Evolutionary conservation across 2,329 filamentous ascomycete species (phyloP).

Genomic region (Beauveria pseudobassiana): DNA sequence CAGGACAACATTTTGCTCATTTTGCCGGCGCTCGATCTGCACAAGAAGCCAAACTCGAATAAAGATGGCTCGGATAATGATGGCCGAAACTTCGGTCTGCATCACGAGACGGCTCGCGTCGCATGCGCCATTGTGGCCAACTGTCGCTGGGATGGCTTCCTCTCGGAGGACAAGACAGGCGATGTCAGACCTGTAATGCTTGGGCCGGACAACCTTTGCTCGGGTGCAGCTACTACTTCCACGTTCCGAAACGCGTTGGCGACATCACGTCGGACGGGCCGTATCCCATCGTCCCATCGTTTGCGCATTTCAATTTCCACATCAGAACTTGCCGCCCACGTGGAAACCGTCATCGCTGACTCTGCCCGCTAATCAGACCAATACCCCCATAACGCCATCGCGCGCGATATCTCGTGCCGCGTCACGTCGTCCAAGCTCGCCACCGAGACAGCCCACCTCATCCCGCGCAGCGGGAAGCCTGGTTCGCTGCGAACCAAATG

Average conservation of each 20-base stretch:
- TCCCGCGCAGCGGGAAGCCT: background rate
- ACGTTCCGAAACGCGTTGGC: background rate
- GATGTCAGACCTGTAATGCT: too few relatives aligned
- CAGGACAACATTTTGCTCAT: background rate
- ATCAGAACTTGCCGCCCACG: background rate
- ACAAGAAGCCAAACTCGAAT: background rate
- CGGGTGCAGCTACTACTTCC: background rate
- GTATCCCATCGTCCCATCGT: background rate
- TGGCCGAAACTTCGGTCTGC: background rate
- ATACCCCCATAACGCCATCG: background rate
- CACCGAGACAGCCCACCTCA: background rate
- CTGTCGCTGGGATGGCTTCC: background rate
- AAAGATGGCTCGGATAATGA: too few relatives aligned
- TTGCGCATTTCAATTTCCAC: background rate
- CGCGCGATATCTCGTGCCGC: background rate
- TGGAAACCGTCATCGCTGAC: background rate
- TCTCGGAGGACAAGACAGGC: background rate
- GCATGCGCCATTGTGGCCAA: background rate
- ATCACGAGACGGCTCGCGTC: background rate
- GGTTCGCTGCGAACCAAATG: background rate
- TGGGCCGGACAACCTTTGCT: background rate
- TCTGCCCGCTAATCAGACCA: constrained; percentile 17
- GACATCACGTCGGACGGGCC: background rate
- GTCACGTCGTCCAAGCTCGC: background rate
- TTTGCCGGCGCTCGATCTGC: background rate